Conservation (phyloP, 75 land plant species). For the Sequoiadendron giganteum region DNA sequence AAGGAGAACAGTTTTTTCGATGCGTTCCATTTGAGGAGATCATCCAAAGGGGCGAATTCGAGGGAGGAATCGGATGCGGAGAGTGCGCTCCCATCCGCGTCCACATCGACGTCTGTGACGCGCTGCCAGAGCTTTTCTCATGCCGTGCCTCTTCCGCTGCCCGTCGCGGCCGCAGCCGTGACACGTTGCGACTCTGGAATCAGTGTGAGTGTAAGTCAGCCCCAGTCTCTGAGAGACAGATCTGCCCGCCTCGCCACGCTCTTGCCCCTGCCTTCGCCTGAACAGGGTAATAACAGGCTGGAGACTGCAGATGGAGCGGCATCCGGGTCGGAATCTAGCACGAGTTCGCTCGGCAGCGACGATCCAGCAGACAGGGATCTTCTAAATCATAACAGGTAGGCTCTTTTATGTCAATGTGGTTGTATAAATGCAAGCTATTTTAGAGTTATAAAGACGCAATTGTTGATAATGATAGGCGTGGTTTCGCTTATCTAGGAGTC, state of each 20-base stretch:
- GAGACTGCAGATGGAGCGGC: constrained; percentile 46
- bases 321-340: constrained; percentile 50
- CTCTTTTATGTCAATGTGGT: neutral
- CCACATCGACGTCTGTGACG: constrained; percentile 2
- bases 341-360: constrained; percentile 54
- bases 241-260: constrained; percentile 27
- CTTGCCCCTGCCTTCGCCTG: constrained; percentile 55
- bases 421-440: neutral
- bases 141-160: constrained; percentile 64
- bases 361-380: constrained; percentile 36
- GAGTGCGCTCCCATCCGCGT: neutral
- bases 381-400: neutral
- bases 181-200: constrained; percentile 45
- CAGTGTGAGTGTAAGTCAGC: constrained; percentile 1
- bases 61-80: neutral
- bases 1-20: neutral
- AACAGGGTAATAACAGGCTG: constrained; percentile 16
- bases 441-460: no score
- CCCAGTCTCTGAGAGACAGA: constrained; percentile 29
- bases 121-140: constrained; percentile 14
- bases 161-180: constrained; percentile 16
- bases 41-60: neutral
- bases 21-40: neutral
- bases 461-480: no score
- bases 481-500: no score